These are phyloP conservation scores for Tilletia horrida DNA, from an alignment of 1,284 basidiomycete genomes.

Conservation along the genomic window DNA sequence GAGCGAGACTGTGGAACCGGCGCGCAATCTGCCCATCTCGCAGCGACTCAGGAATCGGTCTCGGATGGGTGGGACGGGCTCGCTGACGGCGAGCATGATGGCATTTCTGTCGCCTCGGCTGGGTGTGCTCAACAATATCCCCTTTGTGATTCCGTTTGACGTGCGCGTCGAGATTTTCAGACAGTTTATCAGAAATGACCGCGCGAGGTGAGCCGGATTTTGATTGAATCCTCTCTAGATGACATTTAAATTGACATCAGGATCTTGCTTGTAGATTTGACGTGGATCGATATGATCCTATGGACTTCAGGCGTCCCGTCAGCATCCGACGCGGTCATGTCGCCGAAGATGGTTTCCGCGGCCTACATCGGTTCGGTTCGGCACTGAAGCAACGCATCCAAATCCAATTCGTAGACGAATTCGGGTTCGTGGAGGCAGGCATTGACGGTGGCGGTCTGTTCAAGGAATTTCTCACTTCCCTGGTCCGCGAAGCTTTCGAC, in stretches of 20 bases:
- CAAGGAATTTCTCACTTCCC: slow-evolving; percentile 88
- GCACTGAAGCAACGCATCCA: slow-evolving; percentile 75
- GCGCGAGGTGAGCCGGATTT: slow-evolving; percentile 21
- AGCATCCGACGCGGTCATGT: slow-evolving; percentile 72
- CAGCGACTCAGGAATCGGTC: slow-evolving; percentile 11
- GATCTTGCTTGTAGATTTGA: slow-evolving; percentile 1
- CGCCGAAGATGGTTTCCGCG: slow-evolving; percentile 78
- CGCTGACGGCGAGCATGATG: slow-evolving; percentile 65
- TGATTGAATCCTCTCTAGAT: not conserved
- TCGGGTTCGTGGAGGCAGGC: slow-evolving; percentile 78
- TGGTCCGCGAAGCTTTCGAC: slow-evolving; percentile 83
- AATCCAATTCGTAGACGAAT: slow-evolving; percentile 88
- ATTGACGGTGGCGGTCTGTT: slow-evolving; percentile 96
- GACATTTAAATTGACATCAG: not conserved
- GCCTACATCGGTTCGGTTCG: slow-evolving; percentile 66
- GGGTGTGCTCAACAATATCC: slow-evolving; percentile 89
- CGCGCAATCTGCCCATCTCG: slow-evolving; percentile 26
- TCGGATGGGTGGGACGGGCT: not conserved
- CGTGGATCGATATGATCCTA: slow-evolving; percentile 21
- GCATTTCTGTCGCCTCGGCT: slow-evolving; percentile 77
- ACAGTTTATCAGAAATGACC: slow-evolving; percentile 60
- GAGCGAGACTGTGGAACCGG: slow-evolving; percentile 16
- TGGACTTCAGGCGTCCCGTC: slow-evolving; percentile 55
- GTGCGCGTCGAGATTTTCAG: slow-evolving; percentile 84
- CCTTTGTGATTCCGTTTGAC: slow-evolving; percentile 92